Evolutionary conservation across 352 stramenopile species (phyloP).

Genomic region (Pythium oligandrum): DNA sequence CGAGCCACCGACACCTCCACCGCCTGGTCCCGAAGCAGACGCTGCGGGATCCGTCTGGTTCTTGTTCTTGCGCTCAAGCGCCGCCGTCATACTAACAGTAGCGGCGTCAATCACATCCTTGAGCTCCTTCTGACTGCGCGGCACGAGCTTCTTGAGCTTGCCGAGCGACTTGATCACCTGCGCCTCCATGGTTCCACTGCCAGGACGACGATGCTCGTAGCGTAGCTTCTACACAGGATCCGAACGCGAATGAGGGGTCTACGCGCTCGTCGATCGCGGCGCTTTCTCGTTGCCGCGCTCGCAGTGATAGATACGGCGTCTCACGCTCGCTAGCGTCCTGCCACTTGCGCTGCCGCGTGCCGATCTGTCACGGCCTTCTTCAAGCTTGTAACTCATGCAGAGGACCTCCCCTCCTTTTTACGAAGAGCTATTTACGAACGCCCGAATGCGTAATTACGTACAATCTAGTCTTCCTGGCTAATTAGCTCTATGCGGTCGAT

Average conservation of each 20-base stretch:
- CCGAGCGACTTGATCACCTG: slow-evolving; percentile 65
- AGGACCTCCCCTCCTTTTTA: neutral
- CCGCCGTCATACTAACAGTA: slow-evolving; percentile 34
- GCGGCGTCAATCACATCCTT: slow-evolving; percentile 63
- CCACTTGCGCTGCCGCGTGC: too few species aligned
- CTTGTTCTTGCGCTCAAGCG: slow-evolving; percentile 26
- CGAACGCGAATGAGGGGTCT: too few species aligned
- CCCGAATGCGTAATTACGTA: neutral
- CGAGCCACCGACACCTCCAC: slow-evolving; percentile 22
- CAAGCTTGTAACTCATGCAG: slow-evolving; percentile 4
- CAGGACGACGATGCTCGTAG: too few species aligned
- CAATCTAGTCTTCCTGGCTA: neutral
- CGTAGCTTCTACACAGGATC: too few species aligned
- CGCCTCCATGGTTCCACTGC: slow-evolving; percentile 38
- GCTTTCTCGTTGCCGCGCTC: too few species aligned
- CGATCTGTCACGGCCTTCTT: neutral
- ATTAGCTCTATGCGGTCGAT: neutral
- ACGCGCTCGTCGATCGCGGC: too few species aligned
- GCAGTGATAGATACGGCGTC: neutral
- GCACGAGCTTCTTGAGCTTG: slow-evolving; percentile 75
- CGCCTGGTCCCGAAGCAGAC: neutral
- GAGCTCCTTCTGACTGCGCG: slow-evolving; percentile 69
- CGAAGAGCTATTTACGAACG: slow-evolving; percentile 9
- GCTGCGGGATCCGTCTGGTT: slow-evolving; percentile 1
- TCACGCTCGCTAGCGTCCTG: neutral